Percentiles rank a stretch among this genome's conserved stretches.
Conservation (phyloP, 1,284 basidiomycete genomes). For the Meripilus lineatus region DNA sequence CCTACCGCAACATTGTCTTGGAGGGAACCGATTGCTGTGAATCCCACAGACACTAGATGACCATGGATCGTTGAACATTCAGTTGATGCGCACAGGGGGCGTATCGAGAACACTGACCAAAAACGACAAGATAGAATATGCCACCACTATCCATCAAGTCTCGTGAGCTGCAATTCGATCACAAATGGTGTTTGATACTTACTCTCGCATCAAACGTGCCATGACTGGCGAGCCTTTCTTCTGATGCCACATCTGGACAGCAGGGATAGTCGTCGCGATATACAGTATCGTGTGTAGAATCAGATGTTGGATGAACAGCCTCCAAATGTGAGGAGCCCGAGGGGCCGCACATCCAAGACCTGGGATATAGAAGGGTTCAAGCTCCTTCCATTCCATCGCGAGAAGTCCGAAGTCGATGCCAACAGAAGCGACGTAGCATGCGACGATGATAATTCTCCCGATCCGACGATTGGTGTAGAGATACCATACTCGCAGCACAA, state of each 20-base stretch:
- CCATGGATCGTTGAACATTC: no score
- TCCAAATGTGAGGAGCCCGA: constrained; percentile 16
- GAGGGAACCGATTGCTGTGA: constrained; percentile 16
- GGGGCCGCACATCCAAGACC: constrained; percentile 19
- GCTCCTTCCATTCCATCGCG: constrained; percentile 13
- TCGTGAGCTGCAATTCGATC: not conserved
- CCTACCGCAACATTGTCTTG: no score
- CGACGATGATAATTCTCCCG: constrained; percentile 14
- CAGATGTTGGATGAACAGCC: constrained; percentile 18
- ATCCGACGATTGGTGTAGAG: constrained; percentile 19
- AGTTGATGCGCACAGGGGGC: no score
- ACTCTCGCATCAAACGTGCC: constrained; percentile 22
- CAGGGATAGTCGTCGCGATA: constrained; percentile 18
- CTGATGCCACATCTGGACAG: constrained; percentile 10
- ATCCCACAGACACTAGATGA: constrained; percentile 15
- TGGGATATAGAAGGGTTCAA: constrained; percentile 9
- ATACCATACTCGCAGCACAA: constrained; percentile 26
- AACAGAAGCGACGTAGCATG: constrained; percentile 12
- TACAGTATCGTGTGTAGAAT: constrained; percentile 21
- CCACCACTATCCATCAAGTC: constrained; percentile 17
- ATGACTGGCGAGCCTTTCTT: constrained; percentile 15
- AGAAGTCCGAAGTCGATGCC: constrained; percentile 9
- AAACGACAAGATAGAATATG: constrained; percentile 19
- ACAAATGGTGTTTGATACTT: constrained; percentile 8
- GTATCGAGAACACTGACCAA: constrained; percentile 19